Percentiles rank a stretch among this genome's conserved stretches.
phyloP scores from a whole-genome alignment of 495 filamentous ascomycete genomes.

The Lophiotrema nucula region DNA sequence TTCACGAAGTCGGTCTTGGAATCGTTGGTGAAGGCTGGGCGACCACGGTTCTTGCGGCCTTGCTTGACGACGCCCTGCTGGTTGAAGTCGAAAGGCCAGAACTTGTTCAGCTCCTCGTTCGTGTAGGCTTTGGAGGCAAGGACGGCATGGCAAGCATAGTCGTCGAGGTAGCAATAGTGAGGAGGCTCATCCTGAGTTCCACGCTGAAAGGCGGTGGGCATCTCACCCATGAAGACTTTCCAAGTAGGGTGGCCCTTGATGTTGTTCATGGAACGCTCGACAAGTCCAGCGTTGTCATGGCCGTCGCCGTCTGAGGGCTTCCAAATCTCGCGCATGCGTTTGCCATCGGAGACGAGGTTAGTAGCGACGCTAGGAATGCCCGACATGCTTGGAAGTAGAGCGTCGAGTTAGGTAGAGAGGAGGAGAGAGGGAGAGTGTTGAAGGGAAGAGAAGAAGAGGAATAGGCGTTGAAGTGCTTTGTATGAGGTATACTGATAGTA shows the following conservation, averaged over 20 bases:
- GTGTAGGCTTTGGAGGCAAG: conserved; percentile 26
- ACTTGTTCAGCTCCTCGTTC: conserved; percentile 3
- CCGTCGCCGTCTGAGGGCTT: conserved; percentile 24
- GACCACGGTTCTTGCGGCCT: conserved; percentile 35
- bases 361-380: too few relatives aligned
- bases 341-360: conserved; percentile 24
- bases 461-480: too few relatives aligned
- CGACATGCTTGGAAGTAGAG: background rate
- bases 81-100: conserved; percentile 37
- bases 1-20: background rate
- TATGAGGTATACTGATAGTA: too few relatives aligned
- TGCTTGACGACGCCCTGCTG: conserved; percentile 26
- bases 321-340: conserved; percentile 25
- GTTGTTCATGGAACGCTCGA: conserved; percentile 9
- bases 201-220: conserved; percentile 3
- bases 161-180: conserved; percentile 37
- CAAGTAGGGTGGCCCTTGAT: conserved; percentile 27
- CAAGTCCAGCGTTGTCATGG: conserved; percentile 7
- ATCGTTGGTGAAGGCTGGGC: conserved; percentile 21
- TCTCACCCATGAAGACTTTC: conserved; percentile 25
- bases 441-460: too few relatives aligned
- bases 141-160: conserved; percentile 32
- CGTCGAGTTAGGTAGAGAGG: background rate
- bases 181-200: conserved; percentile 34
- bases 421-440: background rate